Evolutionary conservation across 345 rosid species (phyloP).

Genomic region (Camelina laxa): DNA sequence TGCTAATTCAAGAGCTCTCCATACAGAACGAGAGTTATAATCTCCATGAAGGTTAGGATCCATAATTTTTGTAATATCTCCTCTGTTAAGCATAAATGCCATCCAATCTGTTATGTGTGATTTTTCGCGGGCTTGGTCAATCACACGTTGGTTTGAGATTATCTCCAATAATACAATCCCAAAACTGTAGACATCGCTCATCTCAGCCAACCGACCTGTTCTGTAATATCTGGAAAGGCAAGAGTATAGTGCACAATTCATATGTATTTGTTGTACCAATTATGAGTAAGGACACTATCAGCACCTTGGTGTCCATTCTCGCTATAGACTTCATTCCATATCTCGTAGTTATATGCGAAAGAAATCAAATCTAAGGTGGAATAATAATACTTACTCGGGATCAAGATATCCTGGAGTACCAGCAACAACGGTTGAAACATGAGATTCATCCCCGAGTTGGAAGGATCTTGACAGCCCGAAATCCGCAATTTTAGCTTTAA

Average conservation of each 20-base stretch:
- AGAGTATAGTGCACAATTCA: no score
- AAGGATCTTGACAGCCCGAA: constrained; percentile 39
- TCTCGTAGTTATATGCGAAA: no score
- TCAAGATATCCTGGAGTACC: constrained; percentile 46
- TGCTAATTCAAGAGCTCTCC: constrained; percentile 56
- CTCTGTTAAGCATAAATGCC: constrained; percentile 36
- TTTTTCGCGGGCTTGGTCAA: constrained; percentile 25
- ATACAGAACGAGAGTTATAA: constrained; percentile 41
- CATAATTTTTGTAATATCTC: constrained; percentile 48
- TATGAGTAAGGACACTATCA: no score
- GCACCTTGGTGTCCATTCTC: no score
- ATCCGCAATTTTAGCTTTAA: constrained; percentile 47
- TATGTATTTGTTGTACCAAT: no score
- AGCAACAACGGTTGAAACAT: constrained; percentile 32
- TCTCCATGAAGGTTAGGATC: constrained; percentile 52
- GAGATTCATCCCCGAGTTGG: constrained; percentile 21
- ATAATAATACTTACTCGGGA: not conserved
- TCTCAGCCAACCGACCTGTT: constrained; percentile 43
- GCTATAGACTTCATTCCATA: no score
- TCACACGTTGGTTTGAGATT: constrained; percentile 51
- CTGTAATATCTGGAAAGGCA: constrained; percentile 34
- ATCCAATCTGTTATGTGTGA: constrained; percentile 47
- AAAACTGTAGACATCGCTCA: constrained; percentile 60
- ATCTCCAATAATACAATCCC: constrained; percentile 58
- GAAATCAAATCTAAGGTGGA: not conserved